Conservation (phyloP, 768 basidiomycete species). For the Cantharellus cinnabarinus region DNA sequence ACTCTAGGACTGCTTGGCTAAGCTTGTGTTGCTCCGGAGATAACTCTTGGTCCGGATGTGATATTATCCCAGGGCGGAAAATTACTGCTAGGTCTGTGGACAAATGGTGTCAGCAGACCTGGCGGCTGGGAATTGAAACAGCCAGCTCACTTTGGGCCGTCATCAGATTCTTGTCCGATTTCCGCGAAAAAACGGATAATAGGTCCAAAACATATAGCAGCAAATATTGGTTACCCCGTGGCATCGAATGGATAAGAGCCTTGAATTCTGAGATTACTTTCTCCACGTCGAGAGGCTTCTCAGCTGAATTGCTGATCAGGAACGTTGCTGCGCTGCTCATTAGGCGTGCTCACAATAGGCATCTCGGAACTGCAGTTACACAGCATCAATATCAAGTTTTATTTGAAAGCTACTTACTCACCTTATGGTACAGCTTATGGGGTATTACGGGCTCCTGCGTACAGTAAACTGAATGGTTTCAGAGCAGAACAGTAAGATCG, state of each 20-base stretch:
- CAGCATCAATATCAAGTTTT: neutral
- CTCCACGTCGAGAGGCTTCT: neutral
- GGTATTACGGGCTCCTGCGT: conserved; percentile 86
- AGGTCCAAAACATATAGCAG: conserved; percentile 92
- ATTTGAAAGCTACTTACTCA: conserved; percentile 23
- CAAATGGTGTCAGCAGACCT: neutral
- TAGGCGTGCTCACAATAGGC: neutral
- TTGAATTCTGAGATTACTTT: conserved; percentile 66
- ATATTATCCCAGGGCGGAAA: conserved; percentile 87
- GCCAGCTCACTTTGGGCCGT: conserved; percentile 59
- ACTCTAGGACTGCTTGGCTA: conserved; percentile 81
- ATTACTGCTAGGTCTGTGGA: conserved; percentile 79
- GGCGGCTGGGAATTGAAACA: neutral
- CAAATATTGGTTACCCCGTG: conserved; percentile 84
- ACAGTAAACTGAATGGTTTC: neutral
- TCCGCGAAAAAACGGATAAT: conserved; percentile 82
- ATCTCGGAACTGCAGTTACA: neutral
- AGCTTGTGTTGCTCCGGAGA: conserved; percentile 68
- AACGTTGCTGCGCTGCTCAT: neutral
- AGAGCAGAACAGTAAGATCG: neutral
- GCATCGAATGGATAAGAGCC: conserved; percentile 62
- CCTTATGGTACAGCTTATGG: conserved; percentile 66
- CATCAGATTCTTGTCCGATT: conserved; percentile 87
- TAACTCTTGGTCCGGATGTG: conserved; percentile 74
- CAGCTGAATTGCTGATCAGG: neutral